phyloP scores from a whole-genome alignment of 2,329 filamentous ascomycete species.

The Teratosphaeria gauchensis region DNA sequence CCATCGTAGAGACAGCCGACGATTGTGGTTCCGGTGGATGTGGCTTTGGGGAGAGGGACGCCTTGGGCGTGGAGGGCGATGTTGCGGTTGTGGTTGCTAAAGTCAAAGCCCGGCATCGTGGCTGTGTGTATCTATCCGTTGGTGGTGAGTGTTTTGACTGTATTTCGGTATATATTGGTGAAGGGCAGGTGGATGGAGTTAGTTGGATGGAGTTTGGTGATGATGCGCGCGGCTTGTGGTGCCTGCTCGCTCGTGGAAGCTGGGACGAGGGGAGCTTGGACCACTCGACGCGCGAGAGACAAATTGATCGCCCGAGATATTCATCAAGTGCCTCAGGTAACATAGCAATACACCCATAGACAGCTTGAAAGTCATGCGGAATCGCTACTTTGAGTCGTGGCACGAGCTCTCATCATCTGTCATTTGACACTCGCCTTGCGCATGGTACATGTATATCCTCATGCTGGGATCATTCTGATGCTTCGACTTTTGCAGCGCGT shows the following conservation, averaged over 20 bases:
- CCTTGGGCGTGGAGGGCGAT: constrained; percentile 87
- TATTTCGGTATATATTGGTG: neutral
- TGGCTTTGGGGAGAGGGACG: constrained; percentile 91
- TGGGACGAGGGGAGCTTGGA: neutral
- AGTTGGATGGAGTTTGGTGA: neutral
- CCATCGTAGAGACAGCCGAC: constrained; percentile 95
- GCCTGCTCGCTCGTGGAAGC: neutral
- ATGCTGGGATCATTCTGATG: too few species aligned
- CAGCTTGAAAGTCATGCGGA: neutral
- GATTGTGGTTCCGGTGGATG: constrained; percentile 97
- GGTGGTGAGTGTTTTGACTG: neutral
- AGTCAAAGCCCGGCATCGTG: constrained; percentile 31
- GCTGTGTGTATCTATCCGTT: neutral
- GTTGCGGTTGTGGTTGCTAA: constrained; percentile 99
- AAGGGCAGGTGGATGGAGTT: neutral
- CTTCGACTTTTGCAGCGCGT: neutral
- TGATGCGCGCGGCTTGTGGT: neutral
- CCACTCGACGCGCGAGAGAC: neutral
- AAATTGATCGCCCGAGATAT: neutral
- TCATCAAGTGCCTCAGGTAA: neutral
- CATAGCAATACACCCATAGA: neutral
- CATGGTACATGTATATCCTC: too few species aligned
- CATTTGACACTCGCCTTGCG: too few species aligned
- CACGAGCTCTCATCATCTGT: too few species aligned
- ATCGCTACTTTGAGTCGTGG: too few species aligned